Base-by-base conservation (phyloP, 495 filamentous ascomycete species). In the Podospora australis region DNA sequence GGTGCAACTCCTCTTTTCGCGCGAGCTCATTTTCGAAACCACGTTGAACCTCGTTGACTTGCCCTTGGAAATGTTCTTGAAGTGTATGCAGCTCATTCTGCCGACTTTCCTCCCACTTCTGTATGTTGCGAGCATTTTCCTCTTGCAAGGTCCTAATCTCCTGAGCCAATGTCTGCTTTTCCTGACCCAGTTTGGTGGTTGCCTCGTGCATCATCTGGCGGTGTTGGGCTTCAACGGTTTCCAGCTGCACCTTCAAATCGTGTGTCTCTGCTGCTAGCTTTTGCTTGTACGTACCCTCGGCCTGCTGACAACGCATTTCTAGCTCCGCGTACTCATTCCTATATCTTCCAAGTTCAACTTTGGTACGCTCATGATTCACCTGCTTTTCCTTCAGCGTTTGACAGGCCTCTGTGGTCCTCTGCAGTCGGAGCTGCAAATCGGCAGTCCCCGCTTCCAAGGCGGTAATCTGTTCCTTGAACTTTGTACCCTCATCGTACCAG, bases 1-100 rank as follows among this genome's bases (percentile, higher is more conserved):
- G 40, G 13, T 52, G 55, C n/a, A 36, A 3, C 6, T 48, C 21
- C 3, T 52, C 35, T 26, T 16, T 26, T 22, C 28, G 34, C 16
- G 2, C 29, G 21, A 50, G 22, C 17, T 38, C 46, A 11, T 30
- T 21, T 17, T 52, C 30, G 16, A 14, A 11, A 1, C 6, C 23
- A n/a, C n/a, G n/a, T n/a, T n/a, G n/a, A 10, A 42, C 24, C 14
- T 34, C 13, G 7, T 39, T 17, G 5, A 38, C 21, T 23, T 36
- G 22, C 9, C 17, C 19, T 28, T 44, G n/a, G 2, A 53, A 25
- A 1, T 39, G 19, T n/a, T 45, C 44, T 2, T 46, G 30, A 0
- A 16, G 17, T 0, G 23, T 10, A 10, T 30, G 38, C 11, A 44
- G n/a, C 14, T 57, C 19, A 10, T 47, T 28, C 16, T 44, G 8